Evolutionary conservation across 805 yeast genomes (phyloP), one percentile per base, ranked within the genome.

Genomic region (Lachancea thermotolerans): DNA sequence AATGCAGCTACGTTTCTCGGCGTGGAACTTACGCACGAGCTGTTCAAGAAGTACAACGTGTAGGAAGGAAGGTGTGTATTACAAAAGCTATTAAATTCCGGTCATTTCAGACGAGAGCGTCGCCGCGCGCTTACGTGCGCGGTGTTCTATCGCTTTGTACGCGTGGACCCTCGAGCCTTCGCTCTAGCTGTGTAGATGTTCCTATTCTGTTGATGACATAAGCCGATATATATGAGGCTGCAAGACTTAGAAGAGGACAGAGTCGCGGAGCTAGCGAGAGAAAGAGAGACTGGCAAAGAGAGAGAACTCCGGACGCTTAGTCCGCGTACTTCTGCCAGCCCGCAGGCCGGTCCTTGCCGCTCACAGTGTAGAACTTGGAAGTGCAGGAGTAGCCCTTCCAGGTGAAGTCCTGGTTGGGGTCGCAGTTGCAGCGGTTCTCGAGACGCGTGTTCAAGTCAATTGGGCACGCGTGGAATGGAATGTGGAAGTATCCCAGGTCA

Each of bases 1-100:
- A 91, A 93, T 66, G 99, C 99, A n/a, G 98, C 99, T 8, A 90
- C 98, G 2, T 91, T 91, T 70, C 76, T 88, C 31, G 99, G 98
- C 39, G 98, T 91, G 28, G 99, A 91, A 65, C 59, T 90, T 47
- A 86, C 95, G 5, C 72, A 67, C 47, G 59, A 64, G 16, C 52
- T 67, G 48, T 67, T 68, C 47, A 66, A 64, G 46, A 62, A 65
- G 43, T 67, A 56, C 44, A 51, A 68, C 39, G n/a, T 41, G 18
- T 45, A 36, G 32, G 15, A 3, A 14, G 36, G 30, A 17, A 5
- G 8, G 21, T 8, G 14, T 37, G 14, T 21, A 17, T 11, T 37
- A 21, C 25, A 7, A 4, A 21, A 21, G 25, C 7, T 7, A 21
- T 21, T 21, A 21, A 21, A 4, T 21, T 4, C 25, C 4, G 25